Evolutionary conservation across 1,139 yeast genomes (phyloP), one percentile per base, ranked within the genome.

Genomic region (Blastobotrys raffinosifermentans): DNA sequence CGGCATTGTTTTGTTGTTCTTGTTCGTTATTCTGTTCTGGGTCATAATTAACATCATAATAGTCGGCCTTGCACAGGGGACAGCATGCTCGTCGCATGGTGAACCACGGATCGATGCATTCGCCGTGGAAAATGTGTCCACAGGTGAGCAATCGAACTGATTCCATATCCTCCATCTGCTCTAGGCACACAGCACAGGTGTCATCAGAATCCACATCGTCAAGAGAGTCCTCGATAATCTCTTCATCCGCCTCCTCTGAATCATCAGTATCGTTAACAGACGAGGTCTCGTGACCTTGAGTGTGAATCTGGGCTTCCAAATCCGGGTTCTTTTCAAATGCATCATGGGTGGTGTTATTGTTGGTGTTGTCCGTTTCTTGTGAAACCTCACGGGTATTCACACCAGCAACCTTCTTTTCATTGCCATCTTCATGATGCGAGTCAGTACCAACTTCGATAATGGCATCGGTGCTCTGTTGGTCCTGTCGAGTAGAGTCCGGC

Each of bases 71-170:
- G 60, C 95, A 85, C 68, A 80, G 75, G 6, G 95, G 94, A 55
- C 95, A 85, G 53, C 86, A 80, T 1, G 91, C 91, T 39, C 83
- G 70, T 47, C 91, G 67, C 43, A 73, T 73, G 3, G 77, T 78
- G 34, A 85, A 64, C 94, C 94, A 84, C 1, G 91, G 91, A 50
- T 82, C 93, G 35, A 85, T 67, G 60, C 95, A 85, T 18, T 71
- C 78, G 8, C 80, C 69, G 55, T 85, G 95, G 69, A 79, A 85
- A 2, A 81, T 86, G 59, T 85, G 95, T 2, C 91, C 91, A 61
- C 95, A 85, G 8, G 82, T 64, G 34, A 84, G 66, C 0, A 86
- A 85, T 38, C 94, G 71, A 0, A 84, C 87, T 1, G 60, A 54
- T 35, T 81, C 89, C 8, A 71, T 77, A 38, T 73, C 73, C 45